phyloP scores from a whole-genome alignment of 1,284 basidiomycete genomes.

The Cronartium ribicola region DNA sequence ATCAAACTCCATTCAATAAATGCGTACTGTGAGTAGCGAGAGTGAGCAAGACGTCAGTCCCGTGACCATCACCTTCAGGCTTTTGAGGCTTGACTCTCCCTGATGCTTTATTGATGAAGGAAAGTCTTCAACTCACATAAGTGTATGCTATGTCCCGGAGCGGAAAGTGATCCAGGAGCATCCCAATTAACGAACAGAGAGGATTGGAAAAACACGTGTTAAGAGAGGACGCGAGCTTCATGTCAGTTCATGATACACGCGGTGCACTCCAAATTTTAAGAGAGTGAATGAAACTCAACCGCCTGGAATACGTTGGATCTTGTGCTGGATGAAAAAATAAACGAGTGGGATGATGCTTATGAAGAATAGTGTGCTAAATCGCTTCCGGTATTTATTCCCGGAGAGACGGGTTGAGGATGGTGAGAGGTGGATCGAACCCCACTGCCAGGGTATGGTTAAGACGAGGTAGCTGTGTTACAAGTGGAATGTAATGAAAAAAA shows the following conservation, averaged over 20 bases:
- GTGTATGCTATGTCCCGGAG: conserved; percentile 1
- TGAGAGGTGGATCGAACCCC: conserved; percentile 63
- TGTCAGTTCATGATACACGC: too few relatives aligned
- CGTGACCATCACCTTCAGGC: too few relatives aligned
- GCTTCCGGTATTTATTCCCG: conserved; percentile 54
- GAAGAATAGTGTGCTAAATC: conserved; percentile 65
- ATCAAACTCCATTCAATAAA: conserved; percentile 85
- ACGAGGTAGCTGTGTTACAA: conserved; percentile 47
- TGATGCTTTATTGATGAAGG: too few relatives aligned
- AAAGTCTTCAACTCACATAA: not conserved
- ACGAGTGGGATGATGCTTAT: conserved; percentile 66
- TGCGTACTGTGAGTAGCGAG: conserved; percentile 70
- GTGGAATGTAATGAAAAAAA: not conserved
- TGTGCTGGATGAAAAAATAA: conserved; percentile 80
- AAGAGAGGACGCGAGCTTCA: too few relatives aligned
- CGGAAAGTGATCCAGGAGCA: conserved; percentile 11
- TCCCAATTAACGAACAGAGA: too few relatives aligned
- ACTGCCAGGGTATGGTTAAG: conserved; percentile 66
- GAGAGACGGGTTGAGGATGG: conserved; percentile 47
- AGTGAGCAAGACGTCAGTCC: too few relatives aligned
- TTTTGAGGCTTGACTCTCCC: too few relatives aligned
- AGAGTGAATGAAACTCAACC: conserved; percentile 54
- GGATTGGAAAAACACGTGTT: too few relatives aligned
- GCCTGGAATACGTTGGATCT: conserved; percentile 70
- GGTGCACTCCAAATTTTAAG: too few relatives aligned